phyloP scores from a whole-genome alignment of 2,329 filamentous ascomycete species.

The Neobulgaria alba region DNA sequence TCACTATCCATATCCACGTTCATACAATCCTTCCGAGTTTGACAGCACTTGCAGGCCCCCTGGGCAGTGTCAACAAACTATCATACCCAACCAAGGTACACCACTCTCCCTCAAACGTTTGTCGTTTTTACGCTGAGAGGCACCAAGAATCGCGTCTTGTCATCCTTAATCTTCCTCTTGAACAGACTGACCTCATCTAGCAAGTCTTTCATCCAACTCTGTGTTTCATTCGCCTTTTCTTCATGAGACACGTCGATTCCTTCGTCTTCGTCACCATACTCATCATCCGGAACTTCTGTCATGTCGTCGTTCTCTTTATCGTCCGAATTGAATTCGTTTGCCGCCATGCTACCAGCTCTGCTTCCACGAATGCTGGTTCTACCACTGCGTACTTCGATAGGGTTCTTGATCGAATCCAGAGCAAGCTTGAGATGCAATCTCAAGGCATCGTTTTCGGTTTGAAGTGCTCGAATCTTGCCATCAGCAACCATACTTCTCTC shows the following conservation, averaged over 20 bases:
- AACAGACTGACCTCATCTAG: conserved; percentile 74
- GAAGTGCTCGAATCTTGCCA: conserved; percentile 84
- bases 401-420: conserved; percentile 79
- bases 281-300: conserved; percentile 23
- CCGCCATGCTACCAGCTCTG: conserved; percentile 9
- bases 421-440: conserved; percentile 82
- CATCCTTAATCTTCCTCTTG: conserved; percentile 77
- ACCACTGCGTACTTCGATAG: conserved; percentile 52
- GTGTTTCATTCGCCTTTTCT: conserved; percentile 54
- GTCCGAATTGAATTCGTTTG: conserved; percentile 16
- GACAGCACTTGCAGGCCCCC: neutral
- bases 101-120: neutral
- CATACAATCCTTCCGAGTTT: no score
- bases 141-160: conserved; percentile 56
- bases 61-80: neutral
- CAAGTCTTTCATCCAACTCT: conserved; percentile 78
- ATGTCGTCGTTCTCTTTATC: conserved; percentile 27
- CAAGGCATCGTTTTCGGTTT: conserved; percentile 84
- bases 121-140: conserved; percentile 33
- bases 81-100: neutral
- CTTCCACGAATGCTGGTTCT: conserved; percentile 18
- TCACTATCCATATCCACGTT: neutral
- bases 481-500: conserved; percentile 85
- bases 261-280: conserved; percentile 52
- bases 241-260: conserved; percentile 42